Evolutionary conservation across 176 grass and related monocot genomes (phyloP).

Genomic region (Triticum timopheevii): DNA sequence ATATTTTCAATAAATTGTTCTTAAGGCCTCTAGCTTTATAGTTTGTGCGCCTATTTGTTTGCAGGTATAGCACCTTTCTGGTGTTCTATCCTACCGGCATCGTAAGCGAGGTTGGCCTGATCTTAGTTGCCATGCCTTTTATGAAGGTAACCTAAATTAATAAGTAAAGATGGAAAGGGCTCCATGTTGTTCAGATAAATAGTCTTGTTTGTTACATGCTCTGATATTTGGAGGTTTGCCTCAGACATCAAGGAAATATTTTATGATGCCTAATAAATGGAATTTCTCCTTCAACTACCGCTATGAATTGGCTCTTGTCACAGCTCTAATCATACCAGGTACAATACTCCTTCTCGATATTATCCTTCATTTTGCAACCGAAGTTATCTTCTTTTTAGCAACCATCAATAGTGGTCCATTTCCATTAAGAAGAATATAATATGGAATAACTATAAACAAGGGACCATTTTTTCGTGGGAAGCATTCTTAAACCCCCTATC

Average conservation of each 20-base stretch:
- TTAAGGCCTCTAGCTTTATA: not conserved
- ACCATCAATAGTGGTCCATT: not conserved
- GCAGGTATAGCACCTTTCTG: conserved; percentile 47
- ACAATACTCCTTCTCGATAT: not conserved
- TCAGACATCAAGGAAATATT: conserved; percentile 20
- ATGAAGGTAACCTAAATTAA: conserved; percentile 39
- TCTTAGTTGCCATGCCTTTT: conserved; percentile 38
- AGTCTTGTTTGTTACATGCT: not conserved
- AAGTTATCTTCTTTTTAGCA: not conserved
- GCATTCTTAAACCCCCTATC: no score
- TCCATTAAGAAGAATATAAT: not conserved
- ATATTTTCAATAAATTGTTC: not conserved
- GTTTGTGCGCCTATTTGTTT: not conserved
- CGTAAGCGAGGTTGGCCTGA: conserved; percentile 39
- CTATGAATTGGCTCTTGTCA: not conserved
- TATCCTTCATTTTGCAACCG: not conserved
- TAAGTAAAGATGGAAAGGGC: not conserved
- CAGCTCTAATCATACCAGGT: conserved; percentile 47
- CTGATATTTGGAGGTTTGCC: not conserved
- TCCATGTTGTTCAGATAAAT: not conserved
- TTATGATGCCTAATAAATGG: conserved; percentile 43
- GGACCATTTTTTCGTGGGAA: no score
- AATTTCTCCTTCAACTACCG: conserved; percentile 47
- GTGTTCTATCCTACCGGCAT: conserved; percentile 49
- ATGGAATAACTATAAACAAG: no score